phyloP scores from a whole-genome alignment of 345 rosid genomes.

The rapeseed (Brassica napus) region DNA sequence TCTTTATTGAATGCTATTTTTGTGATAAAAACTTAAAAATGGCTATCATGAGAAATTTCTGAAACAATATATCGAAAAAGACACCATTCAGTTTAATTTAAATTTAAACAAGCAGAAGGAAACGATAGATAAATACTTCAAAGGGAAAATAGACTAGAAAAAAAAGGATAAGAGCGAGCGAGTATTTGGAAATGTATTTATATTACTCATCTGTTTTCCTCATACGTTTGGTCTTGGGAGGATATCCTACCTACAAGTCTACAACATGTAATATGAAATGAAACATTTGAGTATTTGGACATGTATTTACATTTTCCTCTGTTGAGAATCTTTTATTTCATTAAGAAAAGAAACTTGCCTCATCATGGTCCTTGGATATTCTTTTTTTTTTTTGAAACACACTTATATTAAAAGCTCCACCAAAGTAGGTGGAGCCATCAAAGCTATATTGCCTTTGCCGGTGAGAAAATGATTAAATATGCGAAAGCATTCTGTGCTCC shows the following conservation, averaged over 20 bases:
- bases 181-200: not conserved
- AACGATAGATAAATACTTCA: no score
- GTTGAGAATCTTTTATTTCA: not conserved
- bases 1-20: no score
- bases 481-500: not conserved
- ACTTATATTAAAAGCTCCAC: no score
- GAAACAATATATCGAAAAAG: no score
- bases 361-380: not conserved
- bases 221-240: not conserved
- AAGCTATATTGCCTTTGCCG: not conserved
- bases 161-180: not conserved
- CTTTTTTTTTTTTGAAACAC: no score
- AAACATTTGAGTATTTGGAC: not conserved
- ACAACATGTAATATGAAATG: not conserved
- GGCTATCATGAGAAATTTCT: no score
- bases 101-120: no score
- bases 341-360: not conserved
- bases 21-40: no score
- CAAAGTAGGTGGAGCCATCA: no score
- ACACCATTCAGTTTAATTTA: no score
- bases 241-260: not conserved
- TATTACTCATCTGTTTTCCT: not conserved
- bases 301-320: no score
- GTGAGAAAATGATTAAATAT: not conserved
- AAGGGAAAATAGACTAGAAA: no score